These are phyloP conservation scores for Phytophthora niederhauseri DNA, from an alignment of 352 stramenopile genomes.

Conservation along the genomic window DNA sequence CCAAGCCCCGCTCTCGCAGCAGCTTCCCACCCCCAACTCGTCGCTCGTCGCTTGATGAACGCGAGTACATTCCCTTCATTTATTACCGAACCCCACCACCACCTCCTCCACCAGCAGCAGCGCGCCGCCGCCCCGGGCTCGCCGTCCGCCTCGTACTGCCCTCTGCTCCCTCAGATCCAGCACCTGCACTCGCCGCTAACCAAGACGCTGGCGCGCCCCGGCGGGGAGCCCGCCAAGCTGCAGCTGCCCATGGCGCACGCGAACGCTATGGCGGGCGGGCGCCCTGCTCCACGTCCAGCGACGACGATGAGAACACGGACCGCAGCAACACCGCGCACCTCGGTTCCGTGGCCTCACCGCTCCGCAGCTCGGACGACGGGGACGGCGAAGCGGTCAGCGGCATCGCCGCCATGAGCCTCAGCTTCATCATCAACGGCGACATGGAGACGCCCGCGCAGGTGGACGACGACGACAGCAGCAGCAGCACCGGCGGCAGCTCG, in stretches of 20 bases:
- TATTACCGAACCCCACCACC: slow-evolving; percentile 36
- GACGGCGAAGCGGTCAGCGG: slow-evolving; percentile 50
- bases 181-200: slow-evolving; percentile 35
- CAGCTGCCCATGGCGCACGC: slow-evolving; percentile 23
- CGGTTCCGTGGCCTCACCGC: slow-evolving; percentile 16
- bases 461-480: slow-evolving; percentile 45
- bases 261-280: slow-evolving; percentile 37
- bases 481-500: slow-evolving; percentile 32
- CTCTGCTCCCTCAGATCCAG: slow-evolving; percentile 32
- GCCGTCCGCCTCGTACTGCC: slow-evolving; percentile 20
- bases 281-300: slow-evolving; percentile 34
- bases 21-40: slow-evolving; percentile 38
- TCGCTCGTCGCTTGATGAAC: slow-evolving; percentile 36
- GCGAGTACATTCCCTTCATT: slow-evolving; percentile 49
- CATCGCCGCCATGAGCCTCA: slow-evolving; percentile 83
- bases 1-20: slow-evolving; percentile 24
- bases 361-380: slow-evolving; percentile 33
- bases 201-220: slow-evolving; percentile 34
- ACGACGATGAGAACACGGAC: slow-evolving; percentile 41
- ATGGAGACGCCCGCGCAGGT: slow-evolving; percentile 34
- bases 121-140: slow-evolving; percentile 22
- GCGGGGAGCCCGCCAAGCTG: slow-evolving; percentile 21
- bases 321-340: slow-evolving; percentile 22
- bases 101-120: neutral
- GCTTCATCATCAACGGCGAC: slow-evolving; percentile 83